phyloP scores from a whole-genome alignment of 164 flowering plant species.

The Tetrastigma voinierianum region DNA sequence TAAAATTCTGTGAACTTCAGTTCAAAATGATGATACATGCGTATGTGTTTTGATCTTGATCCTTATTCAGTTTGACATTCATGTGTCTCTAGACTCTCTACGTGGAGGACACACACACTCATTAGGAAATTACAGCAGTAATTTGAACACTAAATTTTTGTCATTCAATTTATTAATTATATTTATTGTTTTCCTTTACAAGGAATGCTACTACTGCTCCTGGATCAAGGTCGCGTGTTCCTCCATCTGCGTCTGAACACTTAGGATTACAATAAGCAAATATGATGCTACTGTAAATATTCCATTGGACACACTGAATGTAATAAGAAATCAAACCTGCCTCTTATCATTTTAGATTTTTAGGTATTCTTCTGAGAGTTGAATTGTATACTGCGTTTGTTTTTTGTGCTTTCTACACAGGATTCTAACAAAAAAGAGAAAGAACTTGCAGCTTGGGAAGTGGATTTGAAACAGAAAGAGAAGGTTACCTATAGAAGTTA shows the following conservation, averaged over 20 bases:
- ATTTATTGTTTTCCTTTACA: conserved; percentile 22
- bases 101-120: not conserved
- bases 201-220: conserved; percentile 56
- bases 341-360: conserved; percentile 7
- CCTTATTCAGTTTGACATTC: not conserved
- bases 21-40: too few relatives aligned
- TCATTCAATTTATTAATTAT: not conserved
- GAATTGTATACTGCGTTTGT: not conserved
- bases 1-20: too few relatives aligned
- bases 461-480: conserved; percentile 79
- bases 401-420: conserved; percentile 21
- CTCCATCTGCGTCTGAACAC: conserved; percentile 43
- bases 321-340: conserved; percentile 28
- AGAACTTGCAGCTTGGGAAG: conserved; percentile 79
- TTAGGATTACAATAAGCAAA: conserved; percentile 70
- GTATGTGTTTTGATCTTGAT: too few relatives aligned
- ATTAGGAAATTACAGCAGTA: not conserved
- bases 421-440: conserved; percentile 54
- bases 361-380: not conserved
- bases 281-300: conserved; percentile 85
- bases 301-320: conserved; percentile 78
- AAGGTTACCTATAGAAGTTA: conserved; percentile 33
- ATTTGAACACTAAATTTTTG: not conserved
- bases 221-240: conserved; percentile 55
- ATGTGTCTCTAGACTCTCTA: too few relatives aligned